phyloP scores from a whole-genome alignment of 163 green algal genomes.

The Chloromonas sp. region DNA sequence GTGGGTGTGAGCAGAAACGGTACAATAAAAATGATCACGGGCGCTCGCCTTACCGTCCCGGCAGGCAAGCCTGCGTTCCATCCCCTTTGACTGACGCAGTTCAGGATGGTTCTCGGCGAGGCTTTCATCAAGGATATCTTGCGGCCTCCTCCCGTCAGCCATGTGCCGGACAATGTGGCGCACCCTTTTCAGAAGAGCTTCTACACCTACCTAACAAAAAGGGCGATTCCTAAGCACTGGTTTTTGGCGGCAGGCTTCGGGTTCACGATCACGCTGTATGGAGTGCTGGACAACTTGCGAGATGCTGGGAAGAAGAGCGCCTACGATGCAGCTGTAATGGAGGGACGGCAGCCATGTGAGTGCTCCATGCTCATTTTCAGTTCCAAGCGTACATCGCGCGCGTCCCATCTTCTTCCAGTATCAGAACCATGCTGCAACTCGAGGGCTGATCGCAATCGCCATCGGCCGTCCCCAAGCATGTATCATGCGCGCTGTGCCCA shows the following conservation, averaged over 20 bases:
- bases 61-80: no score
- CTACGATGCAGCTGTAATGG: conserved; percentile 44
- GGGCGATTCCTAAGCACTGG: conserved; percentile 33
- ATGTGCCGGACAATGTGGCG: conserved; percentile 35
- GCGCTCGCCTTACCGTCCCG: no score
- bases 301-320: conserved; percentile 40
- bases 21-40: no score
- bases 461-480: no score
- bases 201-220: conserved; percentile 36
- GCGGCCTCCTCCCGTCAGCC: conserved; percentile 36
- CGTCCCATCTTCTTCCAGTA: no score
- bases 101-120: conserved; percentile 12
- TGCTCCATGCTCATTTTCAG: neutral
- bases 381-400: no score
- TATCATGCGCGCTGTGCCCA: no score
- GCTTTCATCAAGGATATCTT: conserved; percentile 46
- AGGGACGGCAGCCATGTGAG: conserved; percentile 47
- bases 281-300: conserved; percentile 32
- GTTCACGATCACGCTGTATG: conserved; percentile 45
- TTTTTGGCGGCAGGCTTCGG: conserved; percentile 31
- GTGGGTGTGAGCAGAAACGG: no score
- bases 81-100: no score
- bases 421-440: no score
- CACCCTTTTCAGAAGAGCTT: conserved; percentile 54
- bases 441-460: no score